Evolutionary conservation across 23 red algal genomes (phyloP), one percentile per base, ranked within the genome.

Genomic region (Gracilaria caudata): DNA sequence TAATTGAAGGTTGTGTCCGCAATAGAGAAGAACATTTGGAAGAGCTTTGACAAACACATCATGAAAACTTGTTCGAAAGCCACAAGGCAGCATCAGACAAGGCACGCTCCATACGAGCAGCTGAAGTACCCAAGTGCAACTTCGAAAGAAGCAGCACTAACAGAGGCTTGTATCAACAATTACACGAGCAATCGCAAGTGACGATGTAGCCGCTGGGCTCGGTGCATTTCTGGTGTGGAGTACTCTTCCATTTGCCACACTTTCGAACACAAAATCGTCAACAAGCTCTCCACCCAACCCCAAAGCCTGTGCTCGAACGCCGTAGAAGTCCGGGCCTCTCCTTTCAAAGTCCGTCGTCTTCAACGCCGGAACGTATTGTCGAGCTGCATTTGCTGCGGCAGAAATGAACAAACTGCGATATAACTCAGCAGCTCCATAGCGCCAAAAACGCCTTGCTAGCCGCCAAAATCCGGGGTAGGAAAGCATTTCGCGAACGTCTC

Each of bases 211-310:
- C 5, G 76, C 94, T 64, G 94, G 94, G 74, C 88, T 93, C 29
- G 94, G 94, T 45, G 94, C 94, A 73, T 97, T 97, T 28, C 94
- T 64, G 10, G 88, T 75, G 58, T 97, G 94, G 25, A 97, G 72
- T n/a, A 92, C 73, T 43, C 82, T 79, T 17, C 84, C 83, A 43
- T 56, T 28, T 6, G 51, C 68, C 7, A 68, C 70, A 46, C 63
- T 66, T 76, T 97, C 87, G 70, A 97, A 97, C 2, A 87, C 80
- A 76, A 97, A 97, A 70, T 97, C 94, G 35, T 92, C 89, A 36
- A 97, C 83, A 25, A 97, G 82, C 44, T 60, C 73, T 29, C 94
- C 94, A 28, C 60, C 89, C 28, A 54, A 47, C 20, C 70, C 89
- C 30, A 97, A 26, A 25, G 94, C 94, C 51, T 97, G 94, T 26